Percentiles rank a stretch among this genome's conserved stretches.
These are phyloP conservation scores for Ascoidea tarda DNA, from an alignment of 805 yeast genomes.

Conservation along the genomic window DNA sequence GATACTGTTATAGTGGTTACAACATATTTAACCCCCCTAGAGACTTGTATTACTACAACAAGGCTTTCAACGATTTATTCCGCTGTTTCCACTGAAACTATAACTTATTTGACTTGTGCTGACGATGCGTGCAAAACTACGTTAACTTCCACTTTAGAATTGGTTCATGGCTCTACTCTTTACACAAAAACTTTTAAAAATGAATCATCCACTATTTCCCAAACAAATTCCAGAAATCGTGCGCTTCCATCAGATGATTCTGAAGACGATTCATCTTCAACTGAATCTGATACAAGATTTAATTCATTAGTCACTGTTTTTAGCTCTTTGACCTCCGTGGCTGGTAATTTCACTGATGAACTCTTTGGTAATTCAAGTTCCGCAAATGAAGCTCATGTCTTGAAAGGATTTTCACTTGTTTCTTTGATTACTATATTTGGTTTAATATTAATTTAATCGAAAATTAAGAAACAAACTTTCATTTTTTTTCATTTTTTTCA, in stretches of 20 bases:
- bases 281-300: neutral
- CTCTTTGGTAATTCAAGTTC: neutral
- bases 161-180: neutral
- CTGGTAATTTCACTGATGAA: neutral
- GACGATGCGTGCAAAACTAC: neutral
- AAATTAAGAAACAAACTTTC: neutral
- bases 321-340: neutral
- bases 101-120: neutral
- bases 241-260: neutral
- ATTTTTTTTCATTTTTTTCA: too few relatives aligned
- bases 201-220: neutral
- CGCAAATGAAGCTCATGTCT: neutral
- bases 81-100: neutral
- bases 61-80: neutral
- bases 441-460: neutral
- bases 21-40: neutral
- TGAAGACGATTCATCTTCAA: neutral
- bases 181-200: neutral
- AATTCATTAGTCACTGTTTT: neutral
- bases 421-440: neutral
- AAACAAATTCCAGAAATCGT: neutral
- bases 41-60: neutral
- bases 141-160: neutral
- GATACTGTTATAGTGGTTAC: conserved; percentile 6
- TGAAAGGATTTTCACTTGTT: neutral